phyloP scores from a whole-genome alignment of 1,139 yeast species.

The Yamadazyma spencermartinsiae region DNA sequence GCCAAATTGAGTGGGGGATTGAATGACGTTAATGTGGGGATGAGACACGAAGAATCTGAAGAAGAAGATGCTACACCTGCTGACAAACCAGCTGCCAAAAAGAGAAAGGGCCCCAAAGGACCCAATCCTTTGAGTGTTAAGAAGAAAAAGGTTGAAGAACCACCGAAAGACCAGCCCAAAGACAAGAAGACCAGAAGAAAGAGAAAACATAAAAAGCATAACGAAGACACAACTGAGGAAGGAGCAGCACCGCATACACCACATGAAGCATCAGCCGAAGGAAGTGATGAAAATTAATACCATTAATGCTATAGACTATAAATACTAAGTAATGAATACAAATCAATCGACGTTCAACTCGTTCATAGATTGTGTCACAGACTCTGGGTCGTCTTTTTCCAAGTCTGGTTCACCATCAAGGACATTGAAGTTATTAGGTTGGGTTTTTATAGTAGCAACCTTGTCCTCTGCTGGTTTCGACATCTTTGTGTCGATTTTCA shows the following conservation, averaged over 20 bases:
- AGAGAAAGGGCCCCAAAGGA: constrained; percentile 69
- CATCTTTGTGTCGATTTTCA: constrained; percentile 28
- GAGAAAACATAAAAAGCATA: constrained; percentile 13
- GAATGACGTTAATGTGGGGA: constrained; percentile 54
- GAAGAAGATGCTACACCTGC: constrained; percentile 21
- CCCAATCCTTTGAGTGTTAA: constrained; percentile 86
- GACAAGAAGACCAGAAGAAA: constrained; percentile 35
- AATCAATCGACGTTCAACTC: no score
- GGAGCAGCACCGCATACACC: no score
- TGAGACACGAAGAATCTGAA: constrained; percentile 22
- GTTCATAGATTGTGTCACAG: not conserved
- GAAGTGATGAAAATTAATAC: no score
- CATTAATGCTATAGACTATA: no score
- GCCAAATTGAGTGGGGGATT: constrained; percentile 75
- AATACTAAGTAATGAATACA: no score
- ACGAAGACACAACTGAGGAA: no score
- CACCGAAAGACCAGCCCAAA: not conserved
- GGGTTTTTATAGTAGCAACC: not conserved
- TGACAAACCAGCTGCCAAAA: constrained; percentile 31
- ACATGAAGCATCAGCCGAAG: no score
- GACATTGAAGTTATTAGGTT: constrained; percentile 1
- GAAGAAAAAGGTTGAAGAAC: constrained; percentile 49
- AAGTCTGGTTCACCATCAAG: constrained; percentile 1
- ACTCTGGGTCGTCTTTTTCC: constrained; percentile 2
- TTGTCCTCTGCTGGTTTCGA: constrained; percentile 5